phyloP scores from a whole-genome alignment of 2,329 filamentous ascomycete genomes.

The Fusarium caatingaense region DNA sequence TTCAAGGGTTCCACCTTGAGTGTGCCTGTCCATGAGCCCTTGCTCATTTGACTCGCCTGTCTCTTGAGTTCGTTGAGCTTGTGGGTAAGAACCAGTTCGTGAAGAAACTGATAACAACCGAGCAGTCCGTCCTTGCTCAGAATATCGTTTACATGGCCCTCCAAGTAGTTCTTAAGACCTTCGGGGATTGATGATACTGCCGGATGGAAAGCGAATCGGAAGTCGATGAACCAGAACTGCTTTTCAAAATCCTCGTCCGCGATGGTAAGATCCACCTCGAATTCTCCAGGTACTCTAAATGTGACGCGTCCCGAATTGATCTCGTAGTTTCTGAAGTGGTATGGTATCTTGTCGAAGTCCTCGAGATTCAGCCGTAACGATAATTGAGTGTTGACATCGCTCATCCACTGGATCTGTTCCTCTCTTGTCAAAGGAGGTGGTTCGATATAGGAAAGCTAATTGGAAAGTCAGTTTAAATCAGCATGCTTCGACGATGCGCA shows the following conservation, averaged over 20 bases:
- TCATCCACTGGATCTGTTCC: constrained; percentile 78
- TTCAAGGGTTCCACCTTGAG: constrained; percentile 83
- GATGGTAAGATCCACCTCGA: constrained; percentile 92
- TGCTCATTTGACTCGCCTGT: constrained; percentile 78
- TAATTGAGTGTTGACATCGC: constrained; percentile 85
- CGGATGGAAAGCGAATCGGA: constrained; percentile 85
- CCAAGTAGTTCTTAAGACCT: constrained; percentile 72
- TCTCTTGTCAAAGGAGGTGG: constrained; percentile 76
- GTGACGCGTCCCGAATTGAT: constrained; percentile 90
- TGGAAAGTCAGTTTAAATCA: constrained; percentile 49
- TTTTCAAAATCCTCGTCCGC: constrained; percentile 84
- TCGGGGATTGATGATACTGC: constrained; percentile 71
- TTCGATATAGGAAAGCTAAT: constrained; percentile 79
- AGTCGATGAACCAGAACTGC: constrained; percentile 94
- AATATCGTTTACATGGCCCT: constrained; percentile 76
- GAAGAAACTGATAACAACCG: constrained; percentile 87
- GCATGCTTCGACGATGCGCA: background rate
- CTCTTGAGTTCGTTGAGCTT: constrained; percentile 86
- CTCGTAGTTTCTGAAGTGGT: constrained; percentile 79
- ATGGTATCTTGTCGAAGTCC: constrained; percentile 80
- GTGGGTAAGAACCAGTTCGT: constrained; percentile 88
- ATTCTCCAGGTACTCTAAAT: constrained; percentile 84
- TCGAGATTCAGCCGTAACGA: constrained; percentile 86
- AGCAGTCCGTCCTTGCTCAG: constrained; percentile 76
- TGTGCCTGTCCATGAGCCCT: constrained; percentile 80